Evolutionary conservation across 2,329 filamentous ascomycete genomes (phyloP), one percentile per base, ranked within the genome.

Genomic region (Fusarium guadeloupense): DNA sequence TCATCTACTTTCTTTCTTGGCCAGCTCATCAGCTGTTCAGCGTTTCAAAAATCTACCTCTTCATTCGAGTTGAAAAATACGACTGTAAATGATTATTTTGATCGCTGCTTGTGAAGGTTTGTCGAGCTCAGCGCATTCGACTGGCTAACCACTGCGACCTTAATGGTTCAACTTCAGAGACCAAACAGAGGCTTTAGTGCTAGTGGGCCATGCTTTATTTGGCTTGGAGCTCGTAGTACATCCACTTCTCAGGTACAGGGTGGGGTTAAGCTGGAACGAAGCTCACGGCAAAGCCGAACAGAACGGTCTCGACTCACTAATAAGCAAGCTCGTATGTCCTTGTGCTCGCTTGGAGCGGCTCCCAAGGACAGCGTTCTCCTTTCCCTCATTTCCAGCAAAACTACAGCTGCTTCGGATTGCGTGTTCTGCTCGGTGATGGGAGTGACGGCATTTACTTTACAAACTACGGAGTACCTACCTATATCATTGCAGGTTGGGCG

Each of bases 211-310:
- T 37, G 41, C 39, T 44, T 42, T 37, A 46, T 62, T 55, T 60
- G 13, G 28, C 28, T 54, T 34, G 33, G 46, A 43, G 43, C 43
- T 40, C 30, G 40, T 41, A 41, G 33, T 23, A 56, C 57, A 48
- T 58, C 68, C 66, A 68, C 64, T 60, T 61, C 64, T 70, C 67
- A 69, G 68, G 64, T 68, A 68, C 64, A 40, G 49, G 44, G 66
- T 68, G 66, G 66, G 53, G 68, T 62, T 50, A 19, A 54, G 40
- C 55, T 54, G 64, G 30, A 59, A 58, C 48, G 57, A 69, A 57
- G 48, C 47, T 59, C 55, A 68, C 68, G 68, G 68, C 59, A 66
- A 51, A 43, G 49, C 68, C 68, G 68, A 70, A 62, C 55, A 69
- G 68, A 70, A 68, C 64, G 64, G 68, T 70, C 68, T 70, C 68